phyloP scores from a whole-genome alignment of 805 yeast species.

The Ogataea paraovalis region DNA sequence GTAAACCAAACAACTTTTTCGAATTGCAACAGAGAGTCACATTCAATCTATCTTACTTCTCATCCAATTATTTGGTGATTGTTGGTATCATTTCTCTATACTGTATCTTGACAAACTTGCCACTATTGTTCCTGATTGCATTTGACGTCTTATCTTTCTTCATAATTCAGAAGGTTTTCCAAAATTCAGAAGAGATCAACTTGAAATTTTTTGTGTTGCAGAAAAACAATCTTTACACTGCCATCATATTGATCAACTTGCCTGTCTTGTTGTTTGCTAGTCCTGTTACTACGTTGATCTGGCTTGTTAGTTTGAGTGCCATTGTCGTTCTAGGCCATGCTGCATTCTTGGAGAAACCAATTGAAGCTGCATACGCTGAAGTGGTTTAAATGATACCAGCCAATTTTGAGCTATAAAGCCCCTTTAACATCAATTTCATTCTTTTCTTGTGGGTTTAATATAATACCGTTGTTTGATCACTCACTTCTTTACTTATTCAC shows the following conservation, averaged over 20 bases:
- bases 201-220: constrained; percentile 55
- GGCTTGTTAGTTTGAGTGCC: constrained; percentile 87
- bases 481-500: neutral
- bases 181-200: constrained; percentile 23
- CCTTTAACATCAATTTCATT: too few relatives aligned
- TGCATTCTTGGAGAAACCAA: constrained; percentile 87
- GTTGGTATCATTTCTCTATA: constrained; percentile 66
- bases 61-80: constrained; percentile 76
- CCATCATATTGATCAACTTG: constrained; percentile 59
- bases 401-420: neutral
- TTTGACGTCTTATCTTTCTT: constrained; percentile 38
- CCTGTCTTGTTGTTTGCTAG: constrained; percentile 66
- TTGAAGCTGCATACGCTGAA: constrained; percentile 91
- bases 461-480: neutral
- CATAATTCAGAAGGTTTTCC: constrained; percentile 35
- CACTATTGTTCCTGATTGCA: constrained; percentile 71
- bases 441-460: neutral
- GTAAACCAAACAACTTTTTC: constrained; percentile 77
- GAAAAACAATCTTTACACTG: constrained; percentile 80
- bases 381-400: constrained; percentile 26
- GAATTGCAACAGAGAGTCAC: constrained; percentile 81
- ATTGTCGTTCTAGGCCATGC: constrained; percentile 83
- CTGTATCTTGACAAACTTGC: constrained; percentile 77
- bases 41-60: constrained; percentile 80
- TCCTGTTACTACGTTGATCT: constrained; percentile 83